Percentiles rank a stretch among this genome's conserved stretches.
Evolutionary conservation across 768 basidiomycete species (phyloP).

Genomic region (Dioszegia crocea): DNA sequence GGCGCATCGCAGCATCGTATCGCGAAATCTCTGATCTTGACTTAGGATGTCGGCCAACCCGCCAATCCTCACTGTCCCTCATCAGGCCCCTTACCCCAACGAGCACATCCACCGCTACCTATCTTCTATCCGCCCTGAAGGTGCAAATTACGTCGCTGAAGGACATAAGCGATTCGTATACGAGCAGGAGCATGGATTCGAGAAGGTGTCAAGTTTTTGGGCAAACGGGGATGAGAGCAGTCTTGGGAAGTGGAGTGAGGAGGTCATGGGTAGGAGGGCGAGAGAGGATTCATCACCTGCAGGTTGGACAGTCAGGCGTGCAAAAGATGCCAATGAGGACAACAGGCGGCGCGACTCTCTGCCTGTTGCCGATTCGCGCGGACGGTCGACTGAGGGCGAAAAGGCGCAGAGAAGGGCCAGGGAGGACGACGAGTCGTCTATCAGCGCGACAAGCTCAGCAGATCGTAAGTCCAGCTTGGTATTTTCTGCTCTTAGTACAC

Average conservation of each 20-base stretch:
- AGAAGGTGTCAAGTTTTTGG: neutral
- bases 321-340: neutral
- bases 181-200: neutral
- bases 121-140: constrained; percentile 12
- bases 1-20: neutral
- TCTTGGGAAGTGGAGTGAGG: neutral
- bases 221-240: neutral
- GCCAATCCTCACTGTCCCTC: constrained; percentile 18
- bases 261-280: neutral
- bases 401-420: neutral
- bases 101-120: constrained; percentile 16
- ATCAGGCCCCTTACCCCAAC: constrained; percentile 4
- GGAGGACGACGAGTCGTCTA: neutral
- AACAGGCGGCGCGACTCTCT: neutral
- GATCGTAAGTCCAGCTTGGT: constrained; percentile 22
- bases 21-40: too few species aligned
- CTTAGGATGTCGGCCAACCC: constrained; percentile 25
- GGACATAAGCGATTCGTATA: neutral
- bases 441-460: constrained; percentile 3
- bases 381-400: too few species aligned
- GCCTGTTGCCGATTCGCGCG: too few species aligned
- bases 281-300: neutral
- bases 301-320: too few species aligned
- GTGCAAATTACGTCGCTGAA: neutral
- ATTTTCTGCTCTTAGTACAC: too few species aligned